These are phyloP conservation scores for Chaetomiaceae sp. DNA, from an alignment of 2,329 filamentous ascomycete species.

Conservation along the genomic window DNA sequence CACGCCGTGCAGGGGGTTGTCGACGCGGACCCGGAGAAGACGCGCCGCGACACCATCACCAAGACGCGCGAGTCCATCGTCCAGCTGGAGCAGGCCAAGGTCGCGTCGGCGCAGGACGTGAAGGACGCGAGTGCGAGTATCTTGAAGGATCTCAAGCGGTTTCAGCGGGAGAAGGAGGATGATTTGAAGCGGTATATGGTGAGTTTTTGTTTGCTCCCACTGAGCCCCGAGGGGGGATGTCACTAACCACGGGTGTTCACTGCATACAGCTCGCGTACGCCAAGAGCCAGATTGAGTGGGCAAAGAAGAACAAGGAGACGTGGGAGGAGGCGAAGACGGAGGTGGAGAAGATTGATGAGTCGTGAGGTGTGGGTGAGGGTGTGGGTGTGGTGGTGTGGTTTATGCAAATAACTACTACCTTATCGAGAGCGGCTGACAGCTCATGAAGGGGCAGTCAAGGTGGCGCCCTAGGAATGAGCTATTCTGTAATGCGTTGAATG, in stretches of 20 bases:
- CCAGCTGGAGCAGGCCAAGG: slow-evolving; percentile 84
- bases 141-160: slow-evolving; percentile 82
- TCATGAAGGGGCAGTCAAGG: no score
- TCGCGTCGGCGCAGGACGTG: slow-evolving; percentile 85
- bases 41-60: slow-evolving; percentile 85
- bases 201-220: slow-evolving; percentile 37
- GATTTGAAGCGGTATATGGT: slow-evolving; percentile 96
- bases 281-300: slow-evolving; percentile 91
- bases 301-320: slow-evolving; percentile 80
- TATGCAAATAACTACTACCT: no score
- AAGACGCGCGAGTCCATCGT: slow-evolving; percentile 87
- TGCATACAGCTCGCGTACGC: slow-evolving; percentile 74
- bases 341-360: slow-evolving; percentile 78
- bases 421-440: no score
- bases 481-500: slow-evolving; percentile 10
- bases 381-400: no score
- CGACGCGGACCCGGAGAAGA: slow-evolving; percentile 91
- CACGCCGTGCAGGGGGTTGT: slow-evolving; percentile 96
- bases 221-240: no score
- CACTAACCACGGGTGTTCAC: not conserved
- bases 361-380: no score
- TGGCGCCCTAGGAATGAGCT: no score
- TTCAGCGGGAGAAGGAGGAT: slow-evolving; percentile 93
- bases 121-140: slow-evolving; percentile 88
- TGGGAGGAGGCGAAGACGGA: slow-evolving; percentile 89